phyloP scores from a whole-genome alignment of 2,329 filamentous ascomycete species.

The Chrysoporthe cubensis region DNA sequence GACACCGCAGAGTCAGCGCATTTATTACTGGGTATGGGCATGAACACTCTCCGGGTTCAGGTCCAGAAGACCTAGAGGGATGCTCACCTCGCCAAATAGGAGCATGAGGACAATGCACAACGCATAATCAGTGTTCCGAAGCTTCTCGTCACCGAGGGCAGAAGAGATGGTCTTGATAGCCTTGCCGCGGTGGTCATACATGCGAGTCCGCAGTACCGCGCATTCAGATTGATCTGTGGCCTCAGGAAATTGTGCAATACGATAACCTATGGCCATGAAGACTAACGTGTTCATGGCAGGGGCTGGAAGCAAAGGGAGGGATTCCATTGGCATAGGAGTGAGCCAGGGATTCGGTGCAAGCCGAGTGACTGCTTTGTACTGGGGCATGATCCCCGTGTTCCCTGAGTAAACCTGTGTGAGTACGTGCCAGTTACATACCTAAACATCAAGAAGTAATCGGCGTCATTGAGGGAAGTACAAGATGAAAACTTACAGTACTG shows the following conservation, averaged over 20 bases:
- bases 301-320: neutral
- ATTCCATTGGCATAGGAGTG: neutral
- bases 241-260: slow-evolving; percentile 30
- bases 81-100: slow-evolving; percentile 5
- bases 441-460: neutral
- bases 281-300: neutral
- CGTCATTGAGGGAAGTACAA: neutral
- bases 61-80: neutral
- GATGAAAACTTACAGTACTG: slow-evolving; percentile 6
- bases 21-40: neutral
- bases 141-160: neutral
- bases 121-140: slow-evolving; percentile 3
- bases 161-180: slow-evolving; percentile 1
- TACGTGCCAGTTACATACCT: neutral
- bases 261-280: slow-evolving; percentile 8
- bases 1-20: neutral
- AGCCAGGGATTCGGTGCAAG: slow-evolving; percentile 9
- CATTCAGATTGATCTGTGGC: neutral
- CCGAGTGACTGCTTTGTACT: neutral
- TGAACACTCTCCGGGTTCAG: too few relatives aligned
- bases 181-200: slow-evolving; percentile 8
- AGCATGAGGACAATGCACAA: slow-evolving; percentile 4
- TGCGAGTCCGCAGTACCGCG: neutral
- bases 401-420: neutral
- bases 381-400: neutral